These are phyloP conservation scores for Calocera cornea DNA, from an alignment of 768 basidiomycete species.

Conservation along the genomic window DNA sequence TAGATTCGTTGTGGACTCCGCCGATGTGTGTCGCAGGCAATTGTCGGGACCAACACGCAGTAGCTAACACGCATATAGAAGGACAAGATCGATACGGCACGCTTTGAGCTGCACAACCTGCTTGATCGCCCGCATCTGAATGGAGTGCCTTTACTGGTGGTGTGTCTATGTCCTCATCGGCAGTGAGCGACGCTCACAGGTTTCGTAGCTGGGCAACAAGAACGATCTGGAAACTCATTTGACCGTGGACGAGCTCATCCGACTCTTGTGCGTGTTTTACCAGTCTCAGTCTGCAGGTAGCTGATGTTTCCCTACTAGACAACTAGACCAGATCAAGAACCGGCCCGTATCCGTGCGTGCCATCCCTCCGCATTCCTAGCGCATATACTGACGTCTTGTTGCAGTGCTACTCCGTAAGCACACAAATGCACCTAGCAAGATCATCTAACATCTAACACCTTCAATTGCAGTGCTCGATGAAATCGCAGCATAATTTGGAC, in stretches of 20 bases:
- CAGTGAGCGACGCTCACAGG: neutral
- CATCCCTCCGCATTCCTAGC: neutral
- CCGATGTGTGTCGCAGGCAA: constrained; percentile 50
- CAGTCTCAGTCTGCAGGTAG: neutral
- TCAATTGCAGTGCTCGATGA: constrained; percentile 72
- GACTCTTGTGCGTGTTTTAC: constrained; percentile 43
- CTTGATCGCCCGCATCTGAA: constrained; percentile 48
- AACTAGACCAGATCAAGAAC: constrained; percentile 66
- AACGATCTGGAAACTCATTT: constrained; percentile 71
- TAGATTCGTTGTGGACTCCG: constrained; percentile 88
- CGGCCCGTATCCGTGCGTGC: constrained; percentile 71
- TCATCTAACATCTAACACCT: constrained; percentile 6
- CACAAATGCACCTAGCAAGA: neutral
- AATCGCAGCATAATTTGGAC: constrained; percentile 86
- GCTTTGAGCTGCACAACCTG: constrained; percentile 73
- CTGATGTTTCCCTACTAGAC: constrained; percentile 26
- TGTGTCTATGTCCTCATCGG: constrained; percentile 28
- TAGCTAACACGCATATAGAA: constrained; percentile 31
- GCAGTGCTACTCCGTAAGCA: constrained; percentile 67
- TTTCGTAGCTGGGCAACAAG: constrained; percentile 71
- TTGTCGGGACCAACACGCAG: neutral
- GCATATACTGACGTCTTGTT: neutral
- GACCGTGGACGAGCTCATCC: constrained; percentile 71
- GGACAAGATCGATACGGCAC: constrained; percentile 69
- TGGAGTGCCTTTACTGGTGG: constrained; percentile 72